Conservation (phyloP, 495 filamentous ascomycete species). For the Aspergillus incahuasiensis region DNA sequence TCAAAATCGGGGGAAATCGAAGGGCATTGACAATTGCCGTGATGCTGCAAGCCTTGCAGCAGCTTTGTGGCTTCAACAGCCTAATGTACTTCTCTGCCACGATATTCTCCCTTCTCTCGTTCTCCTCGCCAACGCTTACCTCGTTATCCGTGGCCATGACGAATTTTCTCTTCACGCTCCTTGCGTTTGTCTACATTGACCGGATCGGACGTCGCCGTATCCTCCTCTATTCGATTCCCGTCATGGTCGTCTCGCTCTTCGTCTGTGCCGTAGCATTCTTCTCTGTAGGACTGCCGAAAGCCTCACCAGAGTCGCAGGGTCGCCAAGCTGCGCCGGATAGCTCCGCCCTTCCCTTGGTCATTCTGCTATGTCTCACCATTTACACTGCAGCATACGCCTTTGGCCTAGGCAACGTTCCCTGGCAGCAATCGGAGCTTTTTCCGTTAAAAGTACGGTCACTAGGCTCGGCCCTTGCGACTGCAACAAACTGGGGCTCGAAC, state of each 20-base stretch:
- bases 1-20: constrained; percentile 59
- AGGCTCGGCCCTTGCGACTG: constrained; percentile 77
- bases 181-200: constrained; percentile 76
- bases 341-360: constrained; percentile 37
- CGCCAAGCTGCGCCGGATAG: constrained; percentile 7
- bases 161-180: constrained; percentile 75
- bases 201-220: constrained; percentile 75
- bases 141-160: constrained; percentile 77
- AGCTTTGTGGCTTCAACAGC: constrained; percentile 87
- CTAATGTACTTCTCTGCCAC: constrained; percentile 96
- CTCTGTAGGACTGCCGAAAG: constrained; percentile 39
- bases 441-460: constrained; percentile 75
- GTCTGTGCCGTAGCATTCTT: constrained; percentile 64
- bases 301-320: constrained; percentile 15
- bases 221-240: constrained; percentile 75
- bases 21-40: constrained; percentile 80
- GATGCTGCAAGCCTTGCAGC: constrained; percentile 82
- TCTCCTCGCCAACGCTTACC: constrained; percentile 73
- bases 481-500: constrained; percentile 86
- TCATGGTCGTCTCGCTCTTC: constrained; percentile 72
- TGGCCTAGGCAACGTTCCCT: constrained; percentile 88
- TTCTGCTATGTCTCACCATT: constrained; percentile 68
- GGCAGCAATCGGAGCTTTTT: constrained; percentile 92
- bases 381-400: constrained; percentile 83
- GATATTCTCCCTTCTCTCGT: constrained; percentile 77